Conservation (phyloP, 495 filamentous ascomycete species). For the Hypoxylon subgilvum region DNA sequence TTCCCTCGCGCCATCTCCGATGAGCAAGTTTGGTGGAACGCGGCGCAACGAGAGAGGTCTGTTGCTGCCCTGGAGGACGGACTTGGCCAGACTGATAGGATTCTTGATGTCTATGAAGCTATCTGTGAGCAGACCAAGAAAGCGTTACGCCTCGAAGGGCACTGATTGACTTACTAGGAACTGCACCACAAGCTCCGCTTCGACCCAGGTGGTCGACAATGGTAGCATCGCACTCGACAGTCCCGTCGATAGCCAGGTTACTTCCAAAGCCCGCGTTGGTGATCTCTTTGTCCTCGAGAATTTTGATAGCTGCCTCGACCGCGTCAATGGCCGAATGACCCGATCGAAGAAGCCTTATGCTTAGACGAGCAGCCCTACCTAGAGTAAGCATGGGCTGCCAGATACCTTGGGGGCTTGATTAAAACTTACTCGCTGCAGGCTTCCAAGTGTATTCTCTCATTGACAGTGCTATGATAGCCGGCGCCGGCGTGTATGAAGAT, state of each 20-base stretch:
- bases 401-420: background rate
- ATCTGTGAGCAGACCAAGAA: conserved; percentile 4
- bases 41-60: conserved; percentile 77
- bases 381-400: background rate
- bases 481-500: conserved; percentile 96
- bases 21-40: conserved; percentile 90
- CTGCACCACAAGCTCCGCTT: conserved; percentile 91
- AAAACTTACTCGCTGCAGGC: conserved; percentile 81
- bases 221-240: conserved; percentile 91
- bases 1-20: conserved; percentile 79
- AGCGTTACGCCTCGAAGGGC: background rate
- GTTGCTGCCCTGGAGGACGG: conserved; percentile 76
- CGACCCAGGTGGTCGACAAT: conserved; percentile 88
- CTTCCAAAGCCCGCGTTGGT: conserved; percentile 97
- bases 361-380: conserved; percentile 75
- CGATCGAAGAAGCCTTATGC: conserved; percentile 76
- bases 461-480: conserved; percentile 86
- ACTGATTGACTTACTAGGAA: conserved; percentile 67
- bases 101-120: conserved; percentile 77
- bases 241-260: conserved; percentile 87
- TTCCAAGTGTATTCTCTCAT: conserved; percentile 80
- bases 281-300: conserved; percentile 90
- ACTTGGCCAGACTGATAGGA: conserved; percentile 83
- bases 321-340: conserved; percentile 86
- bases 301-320: conserved; percentile 86